Conservation (phyloP, 2,329 filamentous ascomycete species). For the Botrytis aclada region DNA sequence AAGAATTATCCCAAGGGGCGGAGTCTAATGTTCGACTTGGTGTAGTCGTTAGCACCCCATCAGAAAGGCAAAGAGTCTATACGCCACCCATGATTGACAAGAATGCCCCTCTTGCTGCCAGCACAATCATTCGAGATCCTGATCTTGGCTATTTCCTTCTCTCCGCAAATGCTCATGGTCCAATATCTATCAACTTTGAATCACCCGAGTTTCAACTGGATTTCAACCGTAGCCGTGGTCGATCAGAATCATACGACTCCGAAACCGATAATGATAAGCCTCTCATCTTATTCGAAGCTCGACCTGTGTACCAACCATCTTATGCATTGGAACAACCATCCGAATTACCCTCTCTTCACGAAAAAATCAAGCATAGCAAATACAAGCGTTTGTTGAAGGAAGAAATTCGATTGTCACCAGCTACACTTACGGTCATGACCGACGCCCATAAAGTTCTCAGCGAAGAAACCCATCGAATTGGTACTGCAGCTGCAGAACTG, state of each 20-base stretch:
- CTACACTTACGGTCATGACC: constrained; percentile 68
- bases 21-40: constrained; percentile 39
- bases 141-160: constrained; percentile 63
- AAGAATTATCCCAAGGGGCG: constrained; percentile 56
- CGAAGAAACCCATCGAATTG: constrained; percentile 65
- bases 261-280: constrained; percentile 43
- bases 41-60: background rate
- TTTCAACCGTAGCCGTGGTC: constrained; percentile 42
- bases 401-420: constrained; percentile 66
- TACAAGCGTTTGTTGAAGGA: constrained; percentile 62
- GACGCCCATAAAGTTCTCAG: constrained; percentile 70
- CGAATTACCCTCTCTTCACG: constrained; percentile 53
- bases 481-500: constrained; percentile 67
- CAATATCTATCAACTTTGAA: constrained; percentile 59
- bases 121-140: constrained; percentile 54
- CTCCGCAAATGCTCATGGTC: constrained; percentile 56
- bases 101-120: constrained; percentile 50
- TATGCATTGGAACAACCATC: constrained; percentile 57
- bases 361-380: constrained; percentile 55
- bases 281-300: constrained; percentile 57
- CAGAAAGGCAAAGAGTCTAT: constrained; percentile 52
- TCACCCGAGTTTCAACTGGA: constrained; percentile 52
- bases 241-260: constrained; percentile 45
- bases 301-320: constrained; percentile 63
- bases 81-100: constrained; percentile 49